A percentile compares a stretch with the other conserved stretches of the same genome.
Evolutionary conservation across 2,329 filamentous ascomycete species (phyloP).

Genomic region (Aspergillus thermomutatus): DNA sequence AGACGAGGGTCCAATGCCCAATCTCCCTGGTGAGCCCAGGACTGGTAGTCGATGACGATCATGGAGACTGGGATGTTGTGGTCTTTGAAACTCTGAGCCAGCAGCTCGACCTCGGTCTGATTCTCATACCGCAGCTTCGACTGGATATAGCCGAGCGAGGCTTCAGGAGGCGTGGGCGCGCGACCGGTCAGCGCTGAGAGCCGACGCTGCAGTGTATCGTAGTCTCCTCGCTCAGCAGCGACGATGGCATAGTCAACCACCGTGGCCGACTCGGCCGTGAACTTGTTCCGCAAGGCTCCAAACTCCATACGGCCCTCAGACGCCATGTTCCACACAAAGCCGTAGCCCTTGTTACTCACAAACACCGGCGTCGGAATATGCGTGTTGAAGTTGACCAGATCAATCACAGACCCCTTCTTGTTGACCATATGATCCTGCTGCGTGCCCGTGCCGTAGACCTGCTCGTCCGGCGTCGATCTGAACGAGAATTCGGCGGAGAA

Average conservation of each 20-base stretch:
- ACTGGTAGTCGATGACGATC: slow-evolving; percentile 63
- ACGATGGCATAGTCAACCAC: slow-evolving; percentile 61
- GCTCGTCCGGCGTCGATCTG: slow-evolving; percentile 44
- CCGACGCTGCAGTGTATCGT: slow-evolving; percentile 51
- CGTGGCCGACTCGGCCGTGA: slow-evolving; percentile 54
- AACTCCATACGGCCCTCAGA: slow-evolving; percentile 57
- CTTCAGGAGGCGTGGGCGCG: slow-evolving; percentile 62
- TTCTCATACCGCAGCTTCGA: slow-evolving; percentile 62
- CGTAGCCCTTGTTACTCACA: slow-evolving; percentile 57
- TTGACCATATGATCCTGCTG: slow-evolving; percentile 60
- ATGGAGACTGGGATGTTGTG: slow-evolving; percentile 57
- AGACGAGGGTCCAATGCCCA: slow-evolving; percentile 61
- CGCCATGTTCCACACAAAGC: slow-evolving; percentile 63
- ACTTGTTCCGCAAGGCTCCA: slow-evolving; percentile 55
- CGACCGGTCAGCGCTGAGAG: slow-evolving; percentile 55
- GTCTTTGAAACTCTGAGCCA: slow-evolving; percentile 55
- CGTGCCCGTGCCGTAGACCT: slow-evolving; percentile 63
- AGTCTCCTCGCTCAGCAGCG: slow-evolving; percentile 45
- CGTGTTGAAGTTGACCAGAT: slow-evolving; percentile 63
- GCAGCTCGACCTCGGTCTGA: slow-evolving; percentile 56
- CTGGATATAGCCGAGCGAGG: slow-evolving; percentile 63
- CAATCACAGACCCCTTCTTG: slow-evolving; percentile 58
- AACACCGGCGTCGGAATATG: slow-evolving; percentile 61
- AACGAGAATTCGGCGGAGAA: slow-evolving; percentile 37
- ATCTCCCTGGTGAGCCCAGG: slow-evolving; percentile 62